Base-by-base conservation (phyloP, 1,284 basidiomycete species). In the Waitea zeae region DNA sequence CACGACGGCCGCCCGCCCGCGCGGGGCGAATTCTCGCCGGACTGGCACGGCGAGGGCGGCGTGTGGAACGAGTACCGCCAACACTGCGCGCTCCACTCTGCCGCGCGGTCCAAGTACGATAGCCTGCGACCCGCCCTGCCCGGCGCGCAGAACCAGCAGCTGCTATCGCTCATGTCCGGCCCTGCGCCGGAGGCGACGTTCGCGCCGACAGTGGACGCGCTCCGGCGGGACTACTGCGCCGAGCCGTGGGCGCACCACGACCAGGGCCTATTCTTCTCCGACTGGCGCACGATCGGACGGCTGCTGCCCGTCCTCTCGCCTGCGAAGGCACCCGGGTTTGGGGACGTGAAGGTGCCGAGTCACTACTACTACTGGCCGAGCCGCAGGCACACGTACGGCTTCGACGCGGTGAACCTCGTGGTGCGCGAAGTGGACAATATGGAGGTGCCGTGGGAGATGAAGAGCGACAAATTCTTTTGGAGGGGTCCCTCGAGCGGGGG, bases 191-290 rank as follows among this genome's bases (percentile, higher is more conserved):
- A 81, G 33, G 63, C 70, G 38, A 58, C 62, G 13, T 67, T 70
- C 42, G 75, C 90, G 47, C 7, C 7, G 22, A 26, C 22, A n/a
- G n/a, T 26, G 22, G 22, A 7, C 7, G n/a, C n/a, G n/a, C n/a
- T n/a, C n/a, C 22, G 22, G 7, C 7, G 7, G 22, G 22, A 26
- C 22, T 90, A 82, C 47, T 96, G 90, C 54, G 51, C 61, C 18
- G 62, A 73, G 30, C 89, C 90, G 0, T 79, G 82, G 57, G 75
- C 81, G 19, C 87, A 81, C 46, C 78, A 80, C 48, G 66, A 67
- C 30, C 89, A 95, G 49, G 88, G 89, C 5, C 88, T 88, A 51
- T 95, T 93, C 55, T 96, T 93, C 67, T 86, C 83, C 13, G 90
- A 96, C 52, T 93, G 86, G 80, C 64, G 90, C 13, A 84, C 79